Percentiles rank a stretch among this genome's conserved stretches.
These are phyloP conservation scores for Collybiopsis confluens DNA, from an alignment of 768 basidiomycete species.

Conservation along the genomic window DNA sequence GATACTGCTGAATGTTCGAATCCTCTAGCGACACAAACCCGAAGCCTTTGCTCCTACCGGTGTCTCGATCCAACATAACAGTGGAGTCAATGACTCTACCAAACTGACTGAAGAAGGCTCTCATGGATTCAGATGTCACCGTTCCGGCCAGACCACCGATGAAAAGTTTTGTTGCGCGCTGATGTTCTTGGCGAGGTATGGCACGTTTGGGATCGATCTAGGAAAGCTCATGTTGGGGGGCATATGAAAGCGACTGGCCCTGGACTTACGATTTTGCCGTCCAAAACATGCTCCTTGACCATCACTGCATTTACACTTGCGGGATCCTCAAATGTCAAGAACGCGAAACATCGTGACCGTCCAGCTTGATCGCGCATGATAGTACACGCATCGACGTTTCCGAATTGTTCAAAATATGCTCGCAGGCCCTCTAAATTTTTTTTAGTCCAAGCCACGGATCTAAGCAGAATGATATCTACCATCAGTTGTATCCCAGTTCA, in stretches of 20 bases:
- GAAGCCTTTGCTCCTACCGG: slow-evolving; percentile 92
- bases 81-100: slow-evolving; percentile 97
- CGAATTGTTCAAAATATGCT: slow-evolving; percentile 93
- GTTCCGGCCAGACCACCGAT: slow-evolving; percentile 91
- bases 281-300: slow-evolving; percentile 90
- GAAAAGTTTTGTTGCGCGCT: slow-evolving; percentile 90
- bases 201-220: slow-evolving; percentile 99
- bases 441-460: too few species aligned
- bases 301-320: slow-evolving; percentile 94
- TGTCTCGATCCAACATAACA: slow-evolving; percentile 97
- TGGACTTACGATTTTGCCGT: slow-evolving; percentile 90
- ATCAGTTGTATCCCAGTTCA: slow-evolving; percentile 99
- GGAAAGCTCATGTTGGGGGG: slow-evolving; percentile 26
- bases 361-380: slow-evolving; percentile 98
- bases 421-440: slow-evolving; percentile 57
- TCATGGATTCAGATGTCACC: slow-evolving; percentile 92
- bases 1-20: slow-evolving; percentile 80
- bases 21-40: slow-evolving; percentile 97
- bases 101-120: slow-evolving; percentile 89
- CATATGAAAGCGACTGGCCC: slow-evolving; percentile 35
- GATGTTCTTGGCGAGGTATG: slow-evolving; percentile 94
- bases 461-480: slow-evolving; percentile 49
- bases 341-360: slow-evolving; percentile 95
- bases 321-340: slow-evolving; percentile 92
- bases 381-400: slow-evolving; percentile 94